phyloP scores from a whole-genome alignment of 257 asterid species.

The Henckelia pumila region DNA sequence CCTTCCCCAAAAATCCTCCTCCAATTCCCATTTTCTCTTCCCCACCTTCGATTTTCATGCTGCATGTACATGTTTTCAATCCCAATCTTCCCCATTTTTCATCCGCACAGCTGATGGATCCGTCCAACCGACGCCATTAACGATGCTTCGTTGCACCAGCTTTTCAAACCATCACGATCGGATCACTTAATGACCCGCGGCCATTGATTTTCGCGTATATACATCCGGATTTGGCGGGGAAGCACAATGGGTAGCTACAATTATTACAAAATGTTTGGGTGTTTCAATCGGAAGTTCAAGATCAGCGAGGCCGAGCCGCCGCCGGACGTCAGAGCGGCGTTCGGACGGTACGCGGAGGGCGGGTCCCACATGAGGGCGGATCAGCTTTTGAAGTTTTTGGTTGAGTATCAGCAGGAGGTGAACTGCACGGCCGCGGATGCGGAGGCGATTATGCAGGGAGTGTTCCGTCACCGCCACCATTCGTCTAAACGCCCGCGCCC shows the following conservation, averaged over 20 bases:
- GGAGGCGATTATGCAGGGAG: constrained; percentile 32
- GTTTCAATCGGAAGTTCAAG: constrained; percentile 53
- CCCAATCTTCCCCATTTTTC: neutral
- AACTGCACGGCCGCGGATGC: constrained; percentile 35
- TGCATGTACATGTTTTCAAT: neutral
- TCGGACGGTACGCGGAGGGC: constrained; percentile 29
- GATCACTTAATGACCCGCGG: neutral
- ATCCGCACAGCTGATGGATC: neutral
- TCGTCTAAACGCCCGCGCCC: constrained; percentile 24
- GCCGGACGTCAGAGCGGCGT: constrained; percentile 39
- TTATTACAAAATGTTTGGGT: constrained; percentile 50
- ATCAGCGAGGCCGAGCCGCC: constrained; percentile 49
- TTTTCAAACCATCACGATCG: neutral
- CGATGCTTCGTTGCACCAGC: neutral
- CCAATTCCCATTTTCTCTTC: constrained; percentile 1
- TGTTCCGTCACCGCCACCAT: constrained; percentile 38
- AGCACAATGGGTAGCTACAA: constrained; percentile 40
- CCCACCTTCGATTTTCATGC: constrained; percentile 1
- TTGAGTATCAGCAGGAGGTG: constrained; percentile 44
- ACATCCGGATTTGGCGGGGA: too few relatives aligned
- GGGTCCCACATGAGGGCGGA: constrained; percentile 36
- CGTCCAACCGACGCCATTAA: neutral
- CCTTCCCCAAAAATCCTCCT: constrained; percentile 9
- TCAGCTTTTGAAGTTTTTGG: constrained; percentile 37
- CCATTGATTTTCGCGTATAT: neutral